Base-by-base conservation (phyloP, 345 rosid genomes). In the Heritiera littoralis region DNA sequence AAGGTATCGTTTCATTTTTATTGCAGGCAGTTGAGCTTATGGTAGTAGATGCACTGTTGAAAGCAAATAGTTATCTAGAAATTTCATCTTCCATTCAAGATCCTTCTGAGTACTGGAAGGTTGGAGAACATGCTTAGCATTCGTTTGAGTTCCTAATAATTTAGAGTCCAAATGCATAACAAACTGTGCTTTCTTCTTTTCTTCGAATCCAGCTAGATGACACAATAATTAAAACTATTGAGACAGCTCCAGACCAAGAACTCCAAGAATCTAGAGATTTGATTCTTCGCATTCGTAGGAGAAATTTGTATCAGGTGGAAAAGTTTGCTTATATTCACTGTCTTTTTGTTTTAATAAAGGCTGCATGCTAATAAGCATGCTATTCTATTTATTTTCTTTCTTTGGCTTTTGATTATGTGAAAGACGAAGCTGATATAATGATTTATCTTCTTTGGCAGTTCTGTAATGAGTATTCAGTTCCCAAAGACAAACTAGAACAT, bases 21-120 rank as follows among this genome's bases (percentile, higher is more conserved):
- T 79, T 86, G 80, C 89, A 95, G 99, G 99, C 98, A 43, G 83
- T 90, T 77, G 98, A 92, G 87, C 96, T 91, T 77, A 95, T 95
- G 99, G 59, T 92, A 61, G 96, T 88, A 72, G 99, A 95, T 89
- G 98, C 98, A 41, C 78, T 95, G 87, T 83, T 91, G 84, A 86
- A 90, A 83, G 96, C 98, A 78, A 87, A 95, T 78, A 82, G 77
- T 81, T 86, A 79, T 83, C 77, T 95, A 78, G 88, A 84, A 81
- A 88, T 95, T 75, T 86, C 97, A 56, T 83, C 93, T 52, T 70
- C 76, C 87, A 81, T 93, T 88, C 78, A 86, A 55, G 93, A 95
- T 79, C 96, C 99, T 72, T 77, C 89, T 81, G 88, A 90, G 86
- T 93, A 91, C 86, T 95, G 94, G 99, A 93, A 93, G 99, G 99